phyloP scores from a whole-genome alignment of 2,329 filamentous ascomycete species.

The Verticillium klebahnii region DNA sequence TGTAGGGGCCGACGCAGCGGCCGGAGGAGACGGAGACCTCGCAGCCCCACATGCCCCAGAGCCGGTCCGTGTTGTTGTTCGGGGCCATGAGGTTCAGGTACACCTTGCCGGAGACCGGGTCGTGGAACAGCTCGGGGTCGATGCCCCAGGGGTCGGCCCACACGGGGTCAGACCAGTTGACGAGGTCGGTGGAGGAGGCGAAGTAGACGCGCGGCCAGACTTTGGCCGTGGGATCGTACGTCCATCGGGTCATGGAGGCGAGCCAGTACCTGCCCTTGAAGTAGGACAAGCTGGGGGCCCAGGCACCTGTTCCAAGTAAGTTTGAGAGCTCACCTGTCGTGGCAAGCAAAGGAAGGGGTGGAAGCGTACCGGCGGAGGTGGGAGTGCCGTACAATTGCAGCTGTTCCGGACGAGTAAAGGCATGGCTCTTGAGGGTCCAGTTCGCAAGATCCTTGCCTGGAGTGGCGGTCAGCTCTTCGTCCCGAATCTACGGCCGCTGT shows the following conservation, averaged over 20 bases:
- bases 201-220: conserved; percentile 26
- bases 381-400: conserved; percentile 5
- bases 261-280: conserved; percentile 4
- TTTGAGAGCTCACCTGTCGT: not conserved
- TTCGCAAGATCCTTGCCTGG: conserved; percentile 34
- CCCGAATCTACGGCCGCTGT: not conserved
- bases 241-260: conserved; percentile 24
- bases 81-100: conserved; percentile 16
- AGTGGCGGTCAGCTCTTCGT: not conserved
- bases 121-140: conserved; percentile 10
- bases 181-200: conserved; percentile 14
- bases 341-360: not conserved
- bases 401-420: conserved; percentile 7
- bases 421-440: conserved; percentile 28
- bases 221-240: conserved; percentile 28
- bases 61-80: conserved; percentile 12
- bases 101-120: conserved; percentile 9
- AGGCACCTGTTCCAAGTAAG: not conserved
- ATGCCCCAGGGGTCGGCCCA: conserved; percentile 11
- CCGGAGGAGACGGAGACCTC: conserved; percentile 13
- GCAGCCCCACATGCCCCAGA: conserved; percentile 16
- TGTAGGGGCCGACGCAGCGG: conserved; percentile 12
- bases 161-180: conserved; percentile 3
- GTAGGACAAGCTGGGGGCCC: conserved; percentile 3
- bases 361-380: not conserved